Evolutionary conservation across 2,329 filamentous ascomycete species (phyloP).

Genomic region (Polytolypa hystricis): DNA sequence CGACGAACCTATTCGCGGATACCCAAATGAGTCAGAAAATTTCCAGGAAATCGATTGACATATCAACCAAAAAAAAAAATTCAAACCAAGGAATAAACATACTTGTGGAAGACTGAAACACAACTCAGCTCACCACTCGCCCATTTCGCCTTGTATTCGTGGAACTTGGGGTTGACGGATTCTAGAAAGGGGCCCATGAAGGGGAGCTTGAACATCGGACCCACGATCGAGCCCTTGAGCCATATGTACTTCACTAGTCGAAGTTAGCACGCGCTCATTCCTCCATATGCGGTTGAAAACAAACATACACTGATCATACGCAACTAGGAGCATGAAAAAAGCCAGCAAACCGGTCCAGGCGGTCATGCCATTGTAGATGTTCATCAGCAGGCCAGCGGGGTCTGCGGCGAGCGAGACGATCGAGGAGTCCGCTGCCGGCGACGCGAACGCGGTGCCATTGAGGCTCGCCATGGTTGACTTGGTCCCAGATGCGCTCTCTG

Average conservation of each 20-base stretch:
- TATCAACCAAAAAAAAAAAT: slow-evolving; percentile 3
- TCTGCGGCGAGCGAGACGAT: slow-evolving; percentile 44
- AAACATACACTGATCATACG: slow-evolving; percentile 80
- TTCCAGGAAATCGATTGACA: too few species aligned
- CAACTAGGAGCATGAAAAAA: slow-evolving; percentile 57
- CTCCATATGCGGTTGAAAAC: slow-evolving; percentile 1
- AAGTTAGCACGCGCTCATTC: neutral
- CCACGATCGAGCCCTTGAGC: slow-evolving; percentile 65
- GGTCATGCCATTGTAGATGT: slow-evolving; percentile 47
- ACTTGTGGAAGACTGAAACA: slow-evolving; percentile 99
- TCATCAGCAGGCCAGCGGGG: slow-evolving; percentile 41
- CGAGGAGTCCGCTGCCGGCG: slow-evolving; percentile 53
- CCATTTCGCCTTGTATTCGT: slow-evolving; percentile 89
- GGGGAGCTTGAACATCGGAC: slow-evolving; percentile 64
- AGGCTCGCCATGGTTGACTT: slow-evolving; percentile 34
- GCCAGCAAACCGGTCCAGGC: slow-evolving; percentile 59
- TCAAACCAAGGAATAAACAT: too few species aligned
- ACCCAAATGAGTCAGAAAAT: neutral
- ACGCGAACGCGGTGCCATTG: slow-evolving; percentile 59
- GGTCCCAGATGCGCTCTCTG: too few species aligned
- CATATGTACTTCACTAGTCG: slow-evolving; percentile 58
- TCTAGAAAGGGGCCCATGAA: slow-evolving; percentile 95
- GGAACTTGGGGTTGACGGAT: slow-evolving; percentile 84
- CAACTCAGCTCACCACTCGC: slow-evolving; percentile 82
- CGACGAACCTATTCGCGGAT: slow-evolving; percentile 62